Evolutionary conservation across 2,329 filamentous ascomycete genomes (phyloP).

Genomic region (Claviceps sp.): DNA sequence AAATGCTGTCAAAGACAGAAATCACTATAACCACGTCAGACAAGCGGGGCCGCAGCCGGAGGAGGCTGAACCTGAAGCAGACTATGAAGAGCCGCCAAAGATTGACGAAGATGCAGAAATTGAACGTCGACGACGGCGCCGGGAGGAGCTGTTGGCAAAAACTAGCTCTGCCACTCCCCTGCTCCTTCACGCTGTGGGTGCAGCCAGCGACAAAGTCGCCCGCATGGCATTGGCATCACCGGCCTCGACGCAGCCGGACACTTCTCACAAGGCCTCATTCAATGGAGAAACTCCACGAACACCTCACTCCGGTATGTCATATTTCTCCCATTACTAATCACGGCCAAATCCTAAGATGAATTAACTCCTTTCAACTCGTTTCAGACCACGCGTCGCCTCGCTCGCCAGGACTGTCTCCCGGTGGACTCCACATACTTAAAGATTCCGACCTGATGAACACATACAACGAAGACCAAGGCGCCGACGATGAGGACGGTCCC

Average conservation of each 20-base stretch:
- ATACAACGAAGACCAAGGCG: slow-evolving; percentile 28
- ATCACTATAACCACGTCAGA: slow-evolving; percentile 5
- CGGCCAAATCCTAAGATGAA: slow-evolving; percentile 9
- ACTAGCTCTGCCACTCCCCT: slow-evolving; percentile 62
- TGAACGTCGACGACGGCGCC: slow-evolving; percentile 69
- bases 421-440: slow-evolving; percentile 48
- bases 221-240: slow-evolving; percentile 39
- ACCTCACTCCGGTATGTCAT: slow-evolving; percentile 33
- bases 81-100: slow-evolving; percentile 42
- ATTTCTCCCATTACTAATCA: slow-evolving; percentile 7
- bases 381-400: slow-evolving; percentile 28
- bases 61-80: slow-evolving; percentile 19
- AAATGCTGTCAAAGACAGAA: slow-evolving; percentile 21
- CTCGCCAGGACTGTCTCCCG: slow-evolving; percentile 35
- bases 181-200: slow-evolving; percentile 60
- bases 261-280: slow-evolving; percentile 20
- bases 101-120: slow-evolving; percentile 73
- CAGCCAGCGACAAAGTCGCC: slow-evolving; percentile 42
- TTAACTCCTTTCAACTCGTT: not conserved
- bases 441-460: slow-evolving; percentile 56
- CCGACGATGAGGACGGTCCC: slow-evolving; percentile 50
- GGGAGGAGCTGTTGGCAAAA: slow-evolving; percentile 76
- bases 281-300: slow-evolving; percentile 28
- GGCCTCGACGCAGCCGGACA: slow-evolving; percentile 33
- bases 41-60: slow-evolving; percentile 14